These are phyloP conservation scores for Lithohypha guttulata DNA, from an alignment of 2,329 filamentous ascomycete species.

Conservation along the genomic window DNA sequence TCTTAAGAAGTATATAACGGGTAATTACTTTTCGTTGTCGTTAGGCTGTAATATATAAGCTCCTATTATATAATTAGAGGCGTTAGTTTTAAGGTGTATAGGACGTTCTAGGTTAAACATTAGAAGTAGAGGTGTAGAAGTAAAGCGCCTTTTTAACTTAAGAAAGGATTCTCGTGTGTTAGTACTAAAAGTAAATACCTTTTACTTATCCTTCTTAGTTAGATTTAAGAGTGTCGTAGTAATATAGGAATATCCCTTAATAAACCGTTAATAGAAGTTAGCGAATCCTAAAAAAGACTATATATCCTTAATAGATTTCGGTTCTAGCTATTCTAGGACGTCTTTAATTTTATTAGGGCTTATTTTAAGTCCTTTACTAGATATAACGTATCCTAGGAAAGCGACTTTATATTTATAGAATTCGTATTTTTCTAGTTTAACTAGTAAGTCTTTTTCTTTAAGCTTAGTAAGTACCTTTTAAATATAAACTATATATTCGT, in stretches of 20 bases:
- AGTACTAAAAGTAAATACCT: constrained; percentile 4
- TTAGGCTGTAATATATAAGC: constrained; percentile 8
- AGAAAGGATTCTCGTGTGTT: constrained; percentile 9
- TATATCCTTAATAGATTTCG: constrained; percentile 13
- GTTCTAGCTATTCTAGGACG: not conserved
- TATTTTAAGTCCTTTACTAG: constrained; percentile 8
- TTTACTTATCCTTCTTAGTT: constrained; percentile 8
- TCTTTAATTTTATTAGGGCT: not conserved
- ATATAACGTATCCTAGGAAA: constrained; percentile 19
- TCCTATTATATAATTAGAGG: constrained; percentile 7
- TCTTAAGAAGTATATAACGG: constrained; percentile 13
- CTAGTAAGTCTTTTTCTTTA: constrained; percentile 8
- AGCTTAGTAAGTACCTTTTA: constrained; percentile 14
- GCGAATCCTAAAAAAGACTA: constrained; percentile 17
- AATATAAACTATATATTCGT: constrained; percentile 11
- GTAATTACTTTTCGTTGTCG: constrained; percentile 7
- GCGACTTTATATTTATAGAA: constrained; percentile 16
- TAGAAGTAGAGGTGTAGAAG: constrained; percentile 7
- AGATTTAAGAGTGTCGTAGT: not conserved
- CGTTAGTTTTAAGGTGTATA: constrained; percentile 11
- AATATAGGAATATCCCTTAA: constrained; percentile 14
- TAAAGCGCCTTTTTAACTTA: constrained; percentile 7
- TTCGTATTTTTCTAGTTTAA: constrained; percentile 19
- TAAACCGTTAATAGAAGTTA: constrained; percentile 20
- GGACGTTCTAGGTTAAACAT: constrained; percentile 10